Evolutionary conservation across 305 asterid genomes (phyloP).

Genomic region (Plantago rigida): DNA sequence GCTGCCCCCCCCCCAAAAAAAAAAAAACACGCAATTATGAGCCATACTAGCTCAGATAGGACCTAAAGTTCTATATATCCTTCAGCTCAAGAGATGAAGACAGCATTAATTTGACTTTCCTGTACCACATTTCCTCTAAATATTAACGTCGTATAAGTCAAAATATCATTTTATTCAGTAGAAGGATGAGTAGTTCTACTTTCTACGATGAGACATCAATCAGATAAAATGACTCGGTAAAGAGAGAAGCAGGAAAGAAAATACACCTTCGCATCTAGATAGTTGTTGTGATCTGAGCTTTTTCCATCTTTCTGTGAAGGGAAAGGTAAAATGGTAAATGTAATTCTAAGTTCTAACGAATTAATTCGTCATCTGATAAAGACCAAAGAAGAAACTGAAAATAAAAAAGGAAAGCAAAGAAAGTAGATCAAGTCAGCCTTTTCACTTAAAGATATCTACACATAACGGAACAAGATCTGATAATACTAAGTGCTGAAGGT

Average conservation of each 20-base stretch:
- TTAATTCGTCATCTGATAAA: background rate
- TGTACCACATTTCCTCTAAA: background rate
- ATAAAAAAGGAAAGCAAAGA: no score
- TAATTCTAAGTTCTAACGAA: conserved; percentile 6
- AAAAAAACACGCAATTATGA: background rate
- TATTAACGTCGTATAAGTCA: conserved; percentile 9
- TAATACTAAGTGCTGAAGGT: no score
- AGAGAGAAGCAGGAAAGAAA: conserved; percentile 17
- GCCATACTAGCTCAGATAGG: background rate
- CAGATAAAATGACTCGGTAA: conserved; percentile 15
- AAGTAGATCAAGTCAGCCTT: no score
- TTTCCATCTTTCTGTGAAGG: conserved; percentile 78
- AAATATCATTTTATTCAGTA: background rate
- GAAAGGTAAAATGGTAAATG: conserved; percentile 18
- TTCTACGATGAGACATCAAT: conserved; percentile 2
- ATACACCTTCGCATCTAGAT: conserved; percentile 79
- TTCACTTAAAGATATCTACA: no score
- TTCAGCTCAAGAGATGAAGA: no score
- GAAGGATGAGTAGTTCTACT: background rate
- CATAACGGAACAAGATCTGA: no score
- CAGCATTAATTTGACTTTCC: no score
- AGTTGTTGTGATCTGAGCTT: conserved; percentile 62
- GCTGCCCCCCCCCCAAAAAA: no score
- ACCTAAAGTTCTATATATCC: background rate
- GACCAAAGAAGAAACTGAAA: no score